A percentile compares a stretch with the other conserved stretches of the same genome.
Conservation (phyloP, 495 filamentous ascomycete genomes). For the Talaromyces ruber region DNA sequence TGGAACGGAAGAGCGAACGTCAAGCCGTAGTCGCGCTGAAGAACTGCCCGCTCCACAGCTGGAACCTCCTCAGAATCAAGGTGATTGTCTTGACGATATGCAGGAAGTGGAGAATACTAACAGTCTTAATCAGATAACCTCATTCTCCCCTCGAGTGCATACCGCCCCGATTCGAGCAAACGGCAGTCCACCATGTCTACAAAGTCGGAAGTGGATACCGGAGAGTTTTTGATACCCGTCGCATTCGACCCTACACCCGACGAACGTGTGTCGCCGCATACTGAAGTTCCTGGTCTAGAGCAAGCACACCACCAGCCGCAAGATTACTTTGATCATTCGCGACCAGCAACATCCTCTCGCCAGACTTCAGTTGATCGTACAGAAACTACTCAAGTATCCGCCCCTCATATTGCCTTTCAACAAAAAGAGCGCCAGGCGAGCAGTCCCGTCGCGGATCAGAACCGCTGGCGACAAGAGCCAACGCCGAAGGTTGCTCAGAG, state of each 20-base stretch:
- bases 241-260: slow-evolving; percentile 77
- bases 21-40: slow-evolving; percentile 1
- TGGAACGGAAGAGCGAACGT: slow-evolving; percentile 13
- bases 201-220: slow-evolving; percentile 51
- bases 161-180: slow-evolving; percentile 51
- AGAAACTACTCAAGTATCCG: slow-evolving; percentile 33
- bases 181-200: slow-evolving; percentile 58
- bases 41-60: slow-evolving; percentile 2
- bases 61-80: slow-evolving; percentile 11
- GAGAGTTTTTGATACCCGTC: slow-evolving; percentile 85
- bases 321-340: slow-evolving; percentile 42
- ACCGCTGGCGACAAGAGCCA: slow-evolving; percentile 32
- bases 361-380: slow-evolving; percentile 13
- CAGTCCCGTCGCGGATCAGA: slow-evolving; percentile 20
- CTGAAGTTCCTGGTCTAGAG: slow-evolving; percentile 19
- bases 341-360: slow-evolving; percentile 24
- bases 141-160: slow-evolving; percentile 65
- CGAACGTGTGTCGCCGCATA: slow-evolving; percentile 44
- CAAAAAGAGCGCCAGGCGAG: slow-evolving; percentile 63
- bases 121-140: slow-evolving; percentile 37
- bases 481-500: slow-evolving; percentile 2
- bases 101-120: background rate
- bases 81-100: slow-evolving; percentile 2
- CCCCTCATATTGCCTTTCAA: slow-evolving; percentile 87
- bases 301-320: slow-evolving; percentile 10